Conservation (phyloP, 257 asterid genomes). For the Gentiana macrophylla region DNA sequence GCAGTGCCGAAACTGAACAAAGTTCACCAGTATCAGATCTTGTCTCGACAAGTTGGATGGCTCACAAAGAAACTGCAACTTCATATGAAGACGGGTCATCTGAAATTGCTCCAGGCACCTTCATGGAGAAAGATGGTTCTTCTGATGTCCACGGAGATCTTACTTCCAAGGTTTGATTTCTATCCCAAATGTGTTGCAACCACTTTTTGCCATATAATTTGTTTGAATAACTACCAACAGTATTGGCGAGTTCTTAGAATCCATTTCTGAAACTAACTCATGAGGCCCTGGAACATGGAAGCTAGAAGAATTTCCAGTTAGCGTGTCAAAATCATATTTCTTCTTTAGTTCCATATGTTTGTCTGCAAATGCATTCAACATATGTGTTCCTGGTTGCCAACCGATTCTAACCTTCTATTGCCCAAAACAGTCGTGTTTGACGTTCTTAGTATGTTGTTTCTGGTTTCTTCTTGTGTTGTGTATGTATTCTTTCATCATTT, state of each 20-base stretch:
- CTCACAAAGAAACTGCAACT: background rate
- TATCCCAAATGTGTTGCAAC: background rate
- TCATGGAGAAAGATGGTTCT: constrained; percentile 15
- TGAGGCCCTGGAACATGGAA: too few relatives aligned
- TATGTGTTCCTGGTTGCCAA: too few relatives aligned
- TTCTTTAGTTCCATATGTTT: too few relatives aligned
- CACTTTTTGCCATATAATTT: background rate
- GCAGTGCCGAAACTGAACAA: constrained; percentile 10
- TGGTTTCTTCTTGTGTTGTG: background rate
- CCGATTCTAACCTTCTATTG: too few relatives aligned
- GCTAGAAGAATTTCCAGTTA: too few relatives aligned
- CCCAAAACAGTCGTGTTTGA: too few relatives aligned
- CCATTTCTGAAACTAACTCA: too few relatives aligned
- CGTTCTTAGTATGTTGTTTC: too few relatives aligned
- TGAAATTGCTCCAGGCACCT: constrained; percentile 1
- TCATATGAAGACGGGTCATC: constrained; percentile 7
- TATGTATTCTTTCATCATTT: background rate
- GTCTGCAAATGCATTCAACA: too few relatives aligned
- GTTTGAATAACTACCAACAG: too few relatives aligned
- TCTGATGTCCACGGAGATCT: constrained; percentile 16
- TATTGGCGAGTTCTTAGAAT: too few relatives aligned
- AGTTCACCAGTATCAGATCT: constrained; percentile 7
- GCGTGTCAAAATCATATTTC: too few relatives aligned
- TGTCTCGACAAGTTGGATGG: background rate
- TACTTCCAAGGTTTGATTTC: constrained; percentile 19